Base-by-base conservation (phyloP, 208 protist genomes). In the Leishmania tropica region DNA sequence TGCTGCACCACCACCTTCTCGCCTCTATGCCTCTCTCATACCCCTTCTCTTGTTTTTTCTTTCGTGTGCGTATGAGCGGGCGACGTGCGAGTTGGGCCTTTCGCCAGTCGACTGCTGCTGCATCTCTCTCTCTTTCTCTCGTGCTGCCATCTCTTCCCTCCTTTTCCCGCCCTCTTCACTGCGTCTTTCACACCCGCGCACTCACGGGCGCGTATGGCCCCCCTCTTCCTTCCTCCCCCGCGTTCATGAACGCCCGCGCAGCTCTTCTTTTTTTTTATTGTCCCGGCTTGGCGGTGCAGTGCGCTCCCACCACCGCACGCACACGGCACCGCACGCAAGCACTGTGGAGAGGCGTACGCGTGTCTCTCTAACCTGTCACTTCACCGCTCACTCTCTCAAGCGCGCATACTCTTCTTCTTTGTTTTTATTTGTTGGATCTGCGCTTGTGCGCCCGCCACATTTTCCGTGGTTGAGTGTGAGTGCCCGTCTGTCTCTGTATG, bases 341-440 rank as follows among this genome's bases (percentile, higher is more conserved):
- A 47, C 45, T 31, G 35, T 31, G 35, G 35, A 40, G 28, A 68
- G 31, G 62, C 4, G 62, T 64, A 64, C 19, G 24, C 28, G 24
- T 31, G 58, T 64, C 58, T 64, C 28, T 28, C 8, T 64, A 6
- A 31, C 58, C 28, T 35, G 24, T 31, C 15, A 2, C 24, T 64
- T 64, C 28, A 64, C 0, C 10, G 24, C 58, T 13, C 62, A 0
- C n/a, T 35, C 58, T 11, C 24, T 31, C 15, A 48, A 31, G n/a
- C 68, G 21, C 35, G 68, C 68, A 45, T 28, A 35, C 24, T n/a
- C 28, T 31, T 24, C 51, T 75, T 67, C 60, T 60, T 31, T 76
- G 35, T 19, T 77, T 79, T 83, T 42, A 31, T 76, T 80, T 42
- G 42, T 73, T 81, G 54, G 77, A 24, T 73, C 77, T 83, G 80